These are phyloP conservation scores for Tolypocladium nubicola DNA, from an alignment of 2,329 filamentous ascomycete genomes.

Conservation along the genomic window DNA sequence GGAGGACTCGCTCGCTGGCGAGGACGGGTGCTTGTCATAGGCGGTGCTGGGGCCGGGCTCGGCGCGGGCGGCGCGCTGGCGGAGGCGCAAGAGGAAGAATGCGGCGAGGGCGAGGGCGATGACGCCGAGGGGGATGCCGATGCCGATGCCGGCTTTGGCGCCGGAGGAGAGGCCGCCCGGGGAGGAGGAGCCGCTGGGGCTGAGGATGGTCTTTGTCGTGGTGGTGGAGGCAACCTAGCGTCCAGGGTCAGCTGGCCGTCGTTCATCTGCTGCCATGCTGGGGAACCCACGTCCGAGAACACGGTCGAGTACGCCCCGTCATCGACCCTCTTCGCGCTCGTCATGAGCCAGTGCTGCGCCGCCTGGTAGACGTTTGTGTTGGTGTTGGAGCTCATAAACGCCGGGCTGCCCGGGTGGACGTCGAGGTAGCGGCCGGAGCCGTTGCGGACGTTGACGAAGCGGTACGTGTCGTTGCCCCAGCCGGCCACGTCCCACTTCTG, in stretches of 20 bases:
- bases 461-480: constrained; percentile 18
- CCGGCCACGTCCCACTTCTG: constrained; percentile 23
- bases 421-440: constrained; percentile 21
- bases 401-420: constrained; percentile 18
- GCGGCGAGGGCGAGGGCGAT: constrained; percentile 10
- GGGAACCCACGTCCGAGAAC: constrained; percentile 13
- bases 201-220: not conserved
- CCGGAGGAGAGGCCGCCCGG: constrained; percentile 14
- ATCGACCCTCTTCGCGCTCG: constrained; percentile 16
- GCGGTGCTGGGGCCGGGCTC: not conserved
- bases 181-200: not conserved
- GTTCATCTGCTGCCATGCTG: not conserved
- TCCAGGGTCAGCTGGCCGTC: not conserved
- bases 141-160: constrained; percentile 18
- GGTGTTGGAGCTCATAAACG: constrained; percentile 18
- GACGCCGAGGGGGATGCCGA: constrained; percentile 15
- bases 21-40: not conserved
- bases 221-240: constrained; percentile 1
- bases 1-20: not conserved
- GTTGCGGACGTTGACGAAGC: constrained; percentile 20
- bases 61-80: not conserved
- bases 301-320: constrained; percentile 21
- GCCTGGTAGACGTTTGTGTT: constrained; percentile 12
- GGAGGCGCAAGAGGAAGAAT: constrained; percentile 16
- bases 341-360: constrained; percentile 24